phyloP scores from a whole-genome alignment of 805 yeast species.

The Candida wancherniae region DNA sequence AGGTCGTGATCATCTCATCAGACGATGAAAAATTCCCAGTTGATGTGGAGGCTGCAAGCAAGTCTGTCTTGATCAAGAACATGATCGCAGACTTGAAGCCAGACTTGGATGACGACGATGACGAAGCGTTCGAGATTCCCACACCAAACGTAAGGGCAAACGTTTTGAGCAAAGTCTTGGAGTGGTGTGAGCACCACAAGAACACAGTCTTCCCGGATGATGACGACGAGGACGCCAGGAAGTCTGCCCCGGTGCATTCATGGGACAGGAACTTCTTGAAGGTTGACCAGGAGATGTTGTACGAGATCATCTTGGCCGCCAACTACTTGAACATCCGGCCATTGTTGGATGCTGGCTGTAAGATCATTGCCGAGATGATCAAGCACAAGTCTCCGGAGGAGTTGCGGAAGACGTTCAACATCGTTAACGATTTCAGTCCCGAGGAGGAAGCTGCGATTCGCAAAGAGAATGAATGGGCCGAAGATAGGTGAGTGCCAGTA shows the following conservation, averaged over 20 bases:
- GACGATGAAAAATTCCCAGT: conserved; percentile 79
- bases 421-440: conserved; percentile 77
- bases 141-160: conserved; percentile 85
- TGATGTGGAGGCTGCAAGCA: conserved; percentile 77
- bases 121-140: conserved; percentile 69
- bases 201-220: conserved; percentile 70
- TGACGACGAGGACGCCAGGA: conserved; percentile 79
- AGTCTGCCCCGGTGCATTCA: conserved; percentile 86
- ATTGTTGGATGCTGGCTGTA: conserved; percentile 71
- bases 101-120: conserved; percentile 53
- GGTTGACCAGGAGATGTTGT: conserved; percentile 88
- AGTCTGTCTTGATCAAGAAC: conserved; percentile 79
- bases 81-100: conserved; percentile 69
- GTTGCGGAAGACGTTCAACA: conserved; percentile 73
- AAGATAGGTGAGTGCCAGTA: conserved; percentile 64
- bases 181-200: conserved; percentile 95
- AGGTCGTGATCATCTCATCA: conserved; percentile 61
- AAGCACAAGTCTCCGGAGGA: conserved; percentile 77
- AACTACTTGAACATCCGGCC: conserved; percentile 74
- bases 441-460: conserved; percentile 86
- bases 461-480: conserved; percentile 90
- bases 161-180: conserved; percentile 84
- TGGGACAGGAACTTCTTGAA: conserved; percentile 95
- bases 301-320: conserved; percentile 78
- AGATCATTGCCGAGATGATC: conserved; percentile 80